Base-by-base conservation (phyloP, 805 yeast species). In the Yueomyces sinensis region DNA sequence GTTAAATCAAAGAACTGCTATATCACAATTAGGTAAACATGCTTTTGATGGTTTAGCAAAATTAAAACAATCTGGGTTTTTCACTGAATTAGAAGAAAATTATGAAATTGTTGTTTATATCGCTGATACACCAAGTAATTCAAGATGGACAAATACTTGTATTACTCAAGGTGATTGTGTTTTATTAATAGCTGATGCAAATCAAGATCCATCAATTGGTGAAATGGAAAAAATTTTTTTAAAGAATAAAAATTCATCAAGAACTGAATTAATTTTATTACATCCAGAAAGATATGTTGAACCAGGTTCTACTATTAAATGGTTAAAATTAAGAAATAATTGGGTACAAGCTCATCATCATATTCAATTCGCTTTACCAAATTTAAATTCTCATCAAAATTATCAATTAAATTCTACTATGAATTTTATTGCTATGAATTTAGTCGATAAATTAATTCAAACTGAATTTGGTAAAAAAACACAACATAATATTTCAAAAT, bases 321-420 rank as follows among this genome's bases (percentile, higher is more conserved):
- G 97, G 97, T 63, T 91, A 33, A 81, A 80, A 46, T 73, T 72
- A 39, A 63, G 98, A 41, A 20, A 11, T 20, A 69, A 76, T 2
- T 91, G 97, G 97, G 84, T 91, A 3, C 83, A 83, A 42, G 74
- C 84, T 0, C 95, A 89, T 50, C 96, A 91, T 52, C 97, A 89
- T 53, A 72, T 89, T 13, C 93, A 83, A 45, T 76, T 87, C 29
- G 13, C 32, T 1, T 30, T 30, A 13, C 16, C 22, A 23, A 30
- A 30, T 23, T 13, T 30, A 4, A 30, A 30, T 19, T 14, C 19
- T 13, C 28, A 25, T 25, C 28, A 25, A 25, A n/a, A 25, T 25
- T 7, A 7, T 11, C 24, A 20, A 7, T 7, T 22, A 7, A 25
- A 9, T 5, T 25, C 28, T 9, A n/a, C 6, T 25, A n/a, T 11